phyloP scores from a whole-genome alignment of 176 grass and related monocot species.

The Phragmites australis region DNA sequence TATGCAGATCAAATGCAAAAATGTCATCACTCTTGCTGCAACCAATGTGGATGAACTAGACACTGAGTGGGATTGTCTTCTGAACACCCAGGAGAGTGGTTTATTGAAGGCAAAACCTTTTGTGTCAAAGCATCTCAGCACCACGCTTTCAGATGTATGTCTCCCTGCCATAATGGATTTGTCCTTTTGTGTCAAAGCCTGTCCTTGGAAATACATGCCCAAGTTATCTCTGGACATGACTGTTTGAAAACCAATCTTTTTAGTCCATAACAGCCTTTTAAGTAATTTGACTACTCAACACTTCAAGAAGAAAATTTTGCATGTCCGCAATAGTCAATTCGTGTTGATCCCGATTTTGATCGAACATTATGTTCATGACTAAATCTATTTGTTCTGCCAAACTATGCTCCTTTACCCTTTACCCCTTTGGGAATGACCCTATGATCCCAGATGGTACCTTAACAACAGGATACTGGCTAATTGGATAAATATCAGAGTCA shows the following conservation, averaged over 20 bases:
- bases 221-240: slow-evolving; percentile 26
- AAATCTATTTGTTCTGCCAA: background rate
- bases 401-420: background rate
- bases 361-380: background rate
- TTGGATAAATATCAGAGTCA: background rate
- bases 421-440: background rate
- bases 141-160: slow-evolving; percentile 73
- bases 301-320: slow-evolving; percentile 18
- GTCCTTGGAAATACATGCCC: background rate
- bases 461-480: slow-evolving; percentile 23
- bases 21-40: slow-evolving; percentile 81
- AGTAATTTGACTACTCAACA: slow-evolving; percentile 15
- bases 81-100: slow-evolving; percentile 64
- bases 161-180: slow-evolving; percentile 24
- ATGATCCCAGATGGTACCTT: background rate
- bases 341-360: background rate
- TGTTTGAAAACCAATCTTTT: slow-evolving; percentile 15
- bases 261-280: background rate
- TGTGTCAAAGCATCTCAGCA: slow-evolving; percentile 65
- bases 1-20: slow-evolving; percentile 97
- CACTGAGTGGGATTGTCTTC: slow-evolving; percentile 84
- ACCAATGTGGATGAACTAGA: slow-evolving; percentile 85
- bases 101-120: slow-evolving; percentile 59
- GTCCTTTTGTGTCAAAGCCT: background rate
- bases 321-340: background rate